Evolutionary conservation across 306 rosid species (phyloP), one percentile per base, ranked within the genome.

Genomic region (Citrullus mucosospermus): DNA sequence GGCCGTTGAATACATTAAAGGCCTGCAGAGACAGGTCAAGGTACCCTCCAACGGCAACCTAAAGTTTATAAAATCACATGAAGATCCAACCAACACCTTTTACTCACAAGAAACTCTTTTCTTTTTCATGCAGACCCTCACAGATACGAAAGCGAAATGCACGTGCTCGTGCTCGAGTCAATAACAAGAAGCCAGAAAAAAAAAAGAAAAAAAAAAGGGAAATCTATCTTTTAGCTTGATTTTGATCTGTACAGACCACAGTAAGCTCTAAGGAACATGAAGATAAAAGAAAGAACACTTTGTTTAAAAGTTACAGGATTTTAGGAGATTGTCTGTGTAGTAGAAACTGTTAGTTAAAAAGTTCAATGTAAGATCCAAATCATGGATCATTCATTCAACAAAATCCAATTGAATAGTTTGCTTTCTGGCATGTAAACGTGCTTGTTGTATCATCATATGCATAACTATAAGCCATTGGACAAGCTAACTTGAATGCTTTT

Each of bases 11-110:
- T 83, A 86, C 87, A 94, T 94, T 71, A 92, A 88, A 83, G 92
- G 85, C 76, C 88, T 94, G 67, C 97, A 92, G 82, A 87, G 85
- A 79, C 87, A 90, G 79, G 92, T 94, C 22, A 60, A 94, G 98
- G 98, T 28, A 51, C 50, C 15, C 16, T 7, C 46, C 66, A 69
- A 73, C 6, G 38, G 18, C 9, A 10, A 77, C 9, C 51, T 50
- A 43, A 28, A 63, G 43, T 34, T 43, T 2, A 68, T 41, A 75
- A n/a, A 70, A 48, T 36, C 61, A 15, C 57, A 36, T 72, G 81
- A 60, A 83, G 34, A 44, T 70, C 36, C 50, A 82, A 32, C 60
- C 69, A 43, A 76, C 34, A 74, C 22, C 15, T 68, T 55, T n/a
- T 76, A 78, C 63, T 72, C 74, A 87, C 73, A 70, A 30, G 50